Evolutionary conservation across 1,284 basidiomycete species (phyloP).

Genomic region (Trichosporon ovoides): DNA sequence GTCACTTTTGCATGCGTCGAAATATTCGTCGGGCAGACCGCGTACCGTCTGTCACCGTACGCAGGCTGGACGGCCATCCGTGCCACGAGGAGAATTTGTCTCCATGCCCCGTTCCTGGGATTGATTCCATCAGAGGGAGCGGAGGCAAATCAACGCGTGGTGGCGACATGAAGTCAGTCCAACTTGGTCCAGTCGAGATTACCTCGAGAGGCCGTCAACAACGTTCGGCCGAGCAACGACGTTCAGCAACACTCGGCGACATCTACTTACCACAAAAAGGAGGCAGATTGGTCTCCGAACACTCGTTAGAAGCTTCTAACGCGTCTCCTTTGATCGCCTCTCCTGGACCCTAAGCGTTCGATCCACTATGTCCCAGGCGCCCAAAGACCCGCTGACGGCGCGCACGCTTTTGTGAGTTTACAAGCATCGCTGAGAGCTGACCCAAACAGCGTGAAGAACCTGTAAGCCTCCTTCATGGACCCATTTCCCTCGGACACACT

Average conservation of each 20-base stretch:
- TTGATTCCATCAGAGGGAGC: constrained; percentile 3
- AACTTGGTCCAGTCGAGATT: no score
- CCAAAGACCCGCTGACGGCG: constrained; percentile 37
- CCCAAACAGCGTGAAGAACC: constrained; percentile 44
- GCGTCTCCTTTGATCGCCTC: no score
- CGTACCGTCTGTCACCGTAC: no score
- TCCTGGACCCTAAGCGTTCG: no score
- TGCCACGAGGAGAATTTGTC: neutral
- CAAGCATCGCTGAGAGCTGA: neutral
- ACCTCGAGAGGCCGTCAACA: no score
- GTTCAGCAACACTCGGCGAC: no score
- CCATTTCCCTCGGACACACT: constrained; percentile 4
- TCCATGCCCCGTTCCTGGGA: neutral
- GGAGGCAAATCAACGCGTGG: no score
- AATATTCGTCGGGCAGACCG: constrained; percentile 3
- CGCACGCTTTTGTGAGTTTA: constrained; percentile 43
- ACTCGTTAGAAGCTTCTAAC: no score
- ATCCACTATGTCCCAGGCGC: constrained; percentile 32
- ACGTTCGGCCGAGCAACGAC: no score
- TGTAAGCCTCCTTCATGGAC: constrained; percentile 27
- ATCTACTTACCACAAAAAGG: no score
- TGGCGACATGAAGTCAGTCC: neutral
- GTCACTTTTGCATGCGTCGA: neutral
- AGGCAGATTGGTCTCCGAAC: no score
- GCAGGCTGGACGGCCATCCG: no score